These are phyloP conservation scores for Aspergillus nanangensis DNA, from an alignment of 495 filamentous ascomycete species.

Conservation along the genomic window DNA sequence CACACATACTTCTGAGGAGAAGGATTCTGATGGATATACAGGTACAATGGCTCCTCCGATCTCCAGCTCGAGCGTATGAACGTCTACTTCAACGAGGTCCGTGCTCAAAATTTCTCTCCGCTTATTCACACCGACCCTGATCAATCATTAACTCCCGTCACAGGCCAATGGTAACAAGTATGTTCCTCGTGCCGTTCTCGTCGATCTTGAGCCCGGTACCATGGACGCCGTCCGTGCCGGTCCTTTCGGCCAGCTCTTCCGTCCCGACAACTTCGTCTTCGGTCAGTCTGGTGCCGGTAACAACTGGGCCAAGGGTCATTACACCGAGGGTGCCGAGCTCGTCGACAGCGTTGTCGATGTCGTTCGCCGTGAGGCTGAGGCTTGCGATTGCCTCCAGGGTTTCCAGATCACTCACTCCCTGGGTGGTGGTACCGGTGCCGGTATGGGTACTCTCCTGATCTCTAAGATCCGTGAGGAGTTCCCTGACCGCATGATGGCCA, in stretches of 20 bases:
- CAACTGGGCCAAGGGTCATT: slow-evolving; percentile 99
- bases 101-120: slow-evolving; percentile 14
- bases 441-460: slow-evolving; percentile 99
- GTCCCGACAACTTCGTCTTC: slow-evolving; percentile 99
- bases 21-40: slow-evolving; percentile 38
- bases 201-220: slow-evolving; percentile 95
- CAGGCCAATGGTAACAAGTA: slow-evolving; percentile 97
- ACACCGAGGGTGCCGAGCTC: slow-evolving; percentile 99
- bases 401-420: slow-evolving; percentile 99
- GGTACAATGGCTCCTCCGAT: slow-evolving; percentile 96
- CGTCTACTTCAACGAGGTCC: slow-evolving; percentile 99
- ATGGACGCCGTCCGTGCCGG: slow-evolving; percentile 99
- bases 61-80: slow-evolving; percentile 99
- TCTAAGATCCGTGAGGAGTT: slow-evolving; percentile 99
- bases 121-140: neutral
- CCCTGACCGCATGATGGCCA: slow-evolving; percentile 99
- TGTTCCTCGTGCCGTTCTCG: slow-evolving; percentile 97
- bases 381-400: slow-evolving; percentile 98
- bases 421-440: slow-evolving; percentile 99
- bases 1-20: neutral
- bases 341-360: slow-evolving; percentile 98
- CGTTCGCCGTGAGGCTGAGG: slow-evolving; percentile 97
- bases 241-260: slow-evolving; percentile 99
- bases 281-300: slow-evolving; percentile 99
- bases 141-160: slow-evolving; percentile 11